Evolutionary conservation across 257 asterid species (phyloP), one percentile per base, ranked within the genome.

Genomic region (Scutellaria minor): DNA sequence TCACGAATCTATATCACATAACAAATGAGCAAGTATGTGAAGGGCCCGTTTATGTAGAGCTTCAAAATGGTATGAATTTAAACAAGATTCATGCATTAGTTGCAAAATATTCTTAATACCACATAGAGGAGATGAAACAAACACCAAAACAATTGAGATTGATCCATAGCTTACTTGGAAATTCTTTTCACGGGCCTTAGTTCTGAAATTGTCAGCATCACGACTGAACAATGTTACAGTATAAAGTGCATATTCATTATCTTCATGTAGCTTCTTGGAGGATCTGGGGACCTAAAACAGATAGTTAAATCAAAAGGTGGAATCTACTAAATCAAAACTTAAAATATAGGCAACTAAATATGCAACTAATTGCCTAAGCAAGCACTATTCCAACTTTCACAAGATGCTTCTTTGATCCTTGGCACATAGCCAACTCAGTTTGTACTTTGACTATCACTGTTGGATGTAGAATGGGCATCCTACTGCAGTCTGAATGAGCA

Each of bases 171-270:
- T 86, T 82, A 89, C 96, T 79, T 86, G 92, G 76, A 85, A 93
- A 78, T 85, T 84, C 78, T 86, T 89, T 79, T 93, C 96, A 13
- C 94, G 87, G 14, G 96, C 96, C 82, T 90, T 90, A 51, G 71
- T 84, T 84, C 84, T 85, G 66, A 90, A 93, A 80, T 91, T 93
- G 87, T 93, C 97, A 75, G 94, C 96, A 87, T 93, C 98, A 24
- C 97, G 96, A 63, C 35, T 86, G 84, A 93, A 90, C 74, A 93
- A 84, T 72, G 92, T 86, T 10, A 88, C 96, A 55, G 96, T 84
- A 78, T 82, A 88, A 27, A 92, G 91, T 11, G 92, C 90, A 82
- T 92, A 92, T 69, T 92, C 96, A 73, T 84, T 90, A 85, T 92
- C 97, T 83, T 90, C 97, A 35, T 84, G 84, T 45, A 93, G 87